phyloP scores from a whole-genome alignment of 106 monocot species.

The Acanthochlamys bracteata region DNA sequence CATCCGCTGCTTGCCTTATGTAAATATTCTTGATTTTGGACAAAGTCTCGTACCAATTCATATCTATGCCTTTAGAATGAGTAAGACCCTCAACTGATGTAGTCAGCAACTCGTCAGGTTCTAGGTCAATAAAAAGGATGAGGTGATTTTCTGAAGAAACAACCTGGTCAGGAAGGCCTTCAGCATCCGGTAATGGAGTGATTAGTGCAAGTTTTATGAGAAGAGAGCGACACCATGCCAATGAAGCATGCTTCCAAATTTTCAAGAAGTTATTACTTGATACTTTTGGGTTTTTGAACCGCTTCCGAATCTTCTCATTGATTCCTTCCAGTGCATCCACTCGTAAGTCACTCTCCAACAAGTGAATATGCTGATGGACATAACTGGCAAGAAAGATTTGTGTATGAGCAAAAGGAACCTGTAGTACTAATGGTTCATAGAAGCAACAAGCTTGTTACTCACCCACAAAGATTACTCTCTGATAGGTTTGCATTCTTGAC shows the following conservation, averaged over 20 bases:
- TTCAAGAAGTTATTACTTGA: constrained; percentile 46
- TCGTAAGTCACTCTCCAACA: constrained; percentile 51
- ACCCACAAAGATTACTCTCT: constrained; percentile 64
- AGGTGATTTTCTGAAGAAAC: constrained; percentile 26
- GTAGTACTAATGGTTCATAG: too few relatives aligned
- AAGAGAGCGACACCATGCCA: constrained; percentile 85
- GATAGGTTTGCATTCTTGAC: constrained; percentile 62
- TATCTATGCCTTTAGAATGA: constrained; percentile 59
- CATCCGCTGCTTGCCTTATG: constrained; percentile 53
- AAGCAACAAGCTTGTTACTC: constrained; percentile 1
- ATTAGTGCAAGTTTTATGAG: constrained; percentile 64
- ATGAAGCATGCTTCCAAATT: constrained; percentile 83
- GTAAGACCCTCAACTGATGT: constrained; percentile 42
- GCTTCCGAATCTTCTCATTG: constrained; percentile 91
- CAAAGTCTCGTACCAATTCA: constrained; percentile 59
- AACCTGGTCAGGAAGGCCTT: constrained; percentile 6
- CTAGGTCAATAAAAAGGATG: constrained; percentile 63
- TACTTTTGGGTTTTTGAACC: constrained; percentile 89
- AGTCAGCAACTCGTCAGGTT: constrained; percentile 64
- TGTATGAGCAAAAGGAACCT: too few relatives aligned
- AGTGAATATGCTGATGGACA: constrained; percentile 73
- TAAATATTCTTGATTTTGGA: constrained; percentile 56
- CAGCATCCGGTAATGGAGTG: constrained; percentile 46
- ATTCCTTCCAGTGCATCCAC: constrained; percentile 73
- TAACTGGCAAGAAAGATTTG: constrained; percentile 45